Evolutionary conservation across 768 basidiomycete species (phyloP).

Genomic region (Suillus subalutaceus): DNA sequence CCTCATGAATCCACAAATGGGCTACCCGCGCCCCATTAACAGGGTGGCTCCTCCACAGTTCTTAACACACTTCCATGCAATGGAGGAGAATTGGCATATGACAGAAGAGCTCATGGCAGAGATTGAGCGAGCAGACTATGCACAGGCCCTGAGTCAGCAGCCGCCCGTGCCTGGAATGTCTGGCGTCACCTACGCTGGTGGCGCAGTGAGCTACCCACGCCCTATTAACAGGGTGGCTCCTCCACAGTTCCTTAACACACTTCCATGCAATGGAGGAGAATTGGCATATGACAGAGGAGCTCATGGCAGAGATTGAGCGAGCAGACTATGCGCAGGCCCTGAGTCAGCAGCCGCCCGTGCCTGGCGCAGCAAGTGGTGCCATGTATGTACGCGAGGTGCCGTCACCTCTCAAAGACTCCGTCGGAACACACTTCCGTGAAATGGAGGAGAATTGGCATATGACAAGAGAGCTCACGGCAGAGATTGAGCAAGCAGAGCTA

Average conservation of each 20-base stretch:
- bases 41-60: conserved; percentile 59
- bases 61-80: conserved; percentile 53
- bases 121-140: conserved; percentile 69
- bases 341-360: conserved; percentile 42
- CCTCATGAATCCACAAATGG: conserved; percentile 39
- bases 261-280: conserved; percentile 57
- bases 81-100: conserved; percentile 67
- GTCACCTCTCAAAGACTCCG: conserved; percentile 52
- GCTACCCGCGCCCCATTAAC: conserved; percentile 66
- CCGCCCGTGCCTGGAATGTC: conserved; percentile 39
- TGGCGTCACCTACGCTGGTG: conserved; percentile 51
- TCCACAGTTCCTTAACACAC: conserved; percentile 56
- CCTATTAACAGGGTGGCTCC: conserved; percentile 59
- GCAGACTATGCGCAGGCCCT: conserved; percentile 65
- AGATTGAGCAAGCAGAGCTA: conserved; percentile 66
- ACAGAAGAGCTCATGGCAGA: conserved; percentile 72
- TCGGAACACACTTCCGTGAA: conserved; percentile 52
- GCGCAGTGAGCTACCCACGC: conserved; percentile 47
- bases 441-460: conserved; percentile 65
- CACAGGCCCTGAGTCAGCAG: conserved; percentile 55
- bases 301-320: conserved; percentile 72
- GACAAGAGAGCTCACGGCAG: conserved; percentile 69
- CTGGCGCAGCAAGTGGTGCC: conserved; percentile 42
- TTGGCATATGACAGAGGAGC: conserved; percentile 70
- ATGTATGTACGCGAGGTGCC: conserved; percentile 38